A percentile compares a stretch with the other conserved stretches of the same genome.
Evolutionary conservation across 768 basidiomycete species (phyloP).

Genomic region (Hirschioporus abietinus): DNA sequence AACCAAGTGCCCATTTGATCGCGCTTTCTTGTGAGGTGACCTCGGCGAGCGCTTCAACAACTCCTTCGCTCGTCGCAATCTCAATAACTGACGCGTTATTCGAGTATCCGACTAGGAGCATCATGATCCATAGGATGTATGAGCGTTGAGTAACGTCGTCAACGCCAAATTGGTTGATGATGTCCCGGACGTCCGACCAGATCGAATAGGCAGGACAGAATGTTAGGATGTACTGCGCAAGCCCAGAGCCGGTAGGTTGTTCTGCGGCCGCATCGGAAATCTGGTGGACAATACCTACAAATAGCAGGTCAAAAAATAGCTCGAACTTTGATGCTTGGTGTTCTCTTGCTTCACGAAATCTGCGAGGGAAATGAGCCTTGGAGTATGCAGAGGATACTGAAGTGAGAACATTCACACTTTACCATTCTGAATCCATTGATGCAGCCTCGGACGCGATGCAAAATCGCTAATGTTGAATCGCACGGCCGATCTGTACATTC

Average conservation of each 20-base stretch:
- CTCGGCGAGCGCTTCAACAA: background rate
- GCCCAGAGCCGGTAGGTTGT: constrained; percentile 16
- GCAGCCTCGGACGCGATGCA: constrained; percentile 14
- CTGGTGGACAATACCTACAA: constrained; percentile 29
- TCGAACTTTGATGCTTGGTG: constrained; percentile 23
- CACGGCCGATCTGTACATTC: constrained; percentile 12
- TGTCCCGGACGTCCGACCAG: constrained; percentile 27
- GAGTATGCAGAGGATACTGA: background rate
- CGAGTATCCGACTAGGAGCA: constrained; percentile 27
- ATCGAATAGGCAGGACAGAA: constrained; percentile 26
- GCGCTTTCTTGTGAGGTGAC: constrained; percentile 9
- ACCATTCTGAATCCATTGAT: constrained; percentile 16
- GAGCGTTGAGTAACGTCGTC: constrained; percentile 27
- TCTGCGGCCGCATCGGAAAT: constrained; percentile 26
- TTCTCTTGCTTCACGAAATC: constrained; percentile 14
- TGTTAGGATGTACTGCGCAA: constrained; percentile 18
- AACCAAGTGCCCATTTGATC: constrained; percentile 18
- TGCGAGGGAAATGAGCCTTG: background rate
- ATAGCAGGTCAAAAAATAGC: constrained; percentile 30
- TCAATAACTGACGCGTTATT: constrained; percentile 27
- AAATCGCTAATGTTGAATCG: constrained; percentile 17
- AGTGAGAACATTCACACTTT: constrained; percentile 11
- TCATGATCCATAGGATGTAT: constrained; percentile 26
- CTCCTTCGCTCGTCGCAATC: constrained; percentile 7
- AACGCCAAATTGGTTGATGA: constrained; percentile 25